Percentiles rank a stretch among this genome's conserved stretches.
Conservation (phyloP, 148 eudicot species). For the Dysphania ambrosioides region DNA sequence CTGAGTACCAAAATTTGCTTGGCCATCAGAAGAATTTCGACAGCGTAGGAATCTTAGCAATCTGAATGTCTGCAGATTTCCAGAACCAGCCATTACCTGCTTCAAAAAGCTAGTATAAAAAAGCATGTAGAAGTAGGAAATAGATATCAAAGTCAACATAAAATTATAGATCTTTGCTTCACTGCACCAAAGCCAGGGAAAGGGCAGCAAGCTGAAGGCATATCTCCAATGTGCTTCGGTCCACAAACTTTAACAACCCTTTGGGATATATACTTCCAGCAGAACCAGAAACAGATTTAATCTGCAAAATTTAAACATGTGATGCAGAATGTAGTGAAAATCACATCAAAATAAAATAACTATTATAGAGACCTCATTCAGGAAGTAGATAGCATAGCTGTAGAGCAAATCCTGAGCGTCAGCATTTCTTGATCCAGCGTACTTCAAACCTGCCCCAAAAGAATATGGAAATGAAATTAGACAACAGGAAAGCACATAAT, state of each 20-base stretch:
- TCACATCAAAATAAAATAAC: slow-evolving; percentile 18
- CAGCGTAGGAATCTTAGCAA: slow-evolving; percentile 74
- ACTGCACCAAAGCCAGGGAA: slow-evolving; percentile 78
- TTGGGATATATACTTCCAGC: slow-evolving; percentile 49
- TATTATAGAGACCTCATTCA: slow-evolving; percentile 66
- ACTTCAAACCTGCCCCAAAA: slow-evolving; percentile 64
- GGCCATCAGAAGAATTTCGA: slow-evolving; percentile 79
- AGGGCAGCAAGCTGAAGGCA: slow-evolving; percentile 94
- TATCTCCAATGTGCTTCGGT: slow-evolving; percentile 83
- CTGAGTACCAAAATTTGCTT: slow-evolving; percentile 80
- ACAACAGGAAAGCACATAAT: background rate
- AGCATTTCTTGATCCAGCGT: slow-evolving; percentile 92
- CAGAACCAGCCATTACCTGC: slow-evolving; percentile 99
- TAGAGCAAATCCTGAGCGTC: slow-evolving; percentile 76
- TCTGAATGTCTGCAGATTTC: slow-evolving; percentile 73
- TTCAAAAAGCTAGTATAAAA: slow-evolving; percentile 28
- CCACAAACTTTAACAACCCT: slow-evolving; percentile 77
- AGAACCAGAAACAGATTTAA: slow-evolving; percentile 61
- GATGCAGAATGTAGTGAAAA: slow-evolving; percentile 12
- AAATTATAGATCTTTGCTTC: background rate
- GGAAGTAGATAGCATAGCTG: slow-evolving; percentile 67
- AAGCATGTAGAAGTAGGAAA: slow-evolving; percentile 14
- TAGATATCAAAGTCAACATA: background rate
- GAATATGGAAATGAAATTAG: background rate
- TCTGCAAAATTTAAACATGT: slow-evolving; percentile 47